These are phyloP conservation scores for Aspergillus kassunensis DNA, from an alignment of 495 filamentous ascomycete genomes.

Conservation along the genomic window DNA sequence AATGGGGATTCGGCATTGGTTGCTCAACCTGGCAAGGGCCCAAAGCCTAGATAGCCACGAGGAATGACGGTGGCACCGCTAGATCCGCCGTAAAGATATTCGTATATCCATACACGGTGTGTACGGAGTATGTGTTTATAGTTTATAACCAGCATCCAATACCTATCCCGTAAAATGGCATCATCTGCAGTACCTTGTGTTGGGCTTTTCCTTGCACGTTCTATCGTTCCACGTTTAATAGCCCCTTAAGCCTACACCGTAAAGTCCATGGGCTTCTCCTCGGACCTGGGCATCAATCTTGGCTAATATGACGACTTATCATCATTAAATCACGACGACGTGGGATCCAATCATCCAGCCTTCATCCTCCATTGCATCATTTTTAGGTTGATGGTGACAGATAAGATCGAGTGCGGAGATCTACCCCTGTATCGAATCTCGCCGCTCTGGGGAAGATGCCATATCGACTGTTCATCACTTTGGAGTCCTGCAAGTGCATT, in stretches of 20 bases:
- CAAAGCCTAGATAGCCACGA: no score
- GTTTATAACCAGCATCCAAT: not conserved
- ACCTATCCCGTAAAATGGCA: not conserved
- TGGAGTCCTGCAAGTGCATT: conserved; percentile 4
- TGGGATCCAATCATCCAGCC: not conserved
- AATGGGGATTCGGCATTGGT: not conserved
- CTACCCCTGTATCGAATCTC: no score
- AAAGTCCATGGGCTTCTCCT: not conserved
- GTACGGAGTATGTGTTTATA: no score
- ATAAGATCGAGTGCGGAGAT: not conserved
- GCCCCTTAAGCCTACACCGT: not conserved
- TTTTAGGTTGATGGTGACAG: conserved; percentile 1
- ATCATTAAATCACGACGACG: not conserved
- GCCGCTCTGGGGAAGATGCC: no score
- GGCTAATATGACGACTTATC: not conserved
- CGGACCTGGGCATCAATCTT: not conserved
- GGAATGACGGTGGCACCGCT: no score
- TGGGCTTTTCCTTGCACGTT: not conserved
- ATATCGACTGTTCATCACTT: conserved; percentile 4
- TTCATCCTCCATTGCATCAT: conserved; percentile 1
- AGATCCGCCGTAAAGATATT: no score
- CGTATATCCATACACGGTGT: not conserved
- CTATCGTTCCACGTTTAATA: not conserved
- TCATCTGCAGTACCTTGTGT: not conserved
- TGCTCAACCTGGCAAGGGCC: not conserved